Conservation (phyloP, 305 asterid genomes). For the Fraxinus sp. region DNA sequence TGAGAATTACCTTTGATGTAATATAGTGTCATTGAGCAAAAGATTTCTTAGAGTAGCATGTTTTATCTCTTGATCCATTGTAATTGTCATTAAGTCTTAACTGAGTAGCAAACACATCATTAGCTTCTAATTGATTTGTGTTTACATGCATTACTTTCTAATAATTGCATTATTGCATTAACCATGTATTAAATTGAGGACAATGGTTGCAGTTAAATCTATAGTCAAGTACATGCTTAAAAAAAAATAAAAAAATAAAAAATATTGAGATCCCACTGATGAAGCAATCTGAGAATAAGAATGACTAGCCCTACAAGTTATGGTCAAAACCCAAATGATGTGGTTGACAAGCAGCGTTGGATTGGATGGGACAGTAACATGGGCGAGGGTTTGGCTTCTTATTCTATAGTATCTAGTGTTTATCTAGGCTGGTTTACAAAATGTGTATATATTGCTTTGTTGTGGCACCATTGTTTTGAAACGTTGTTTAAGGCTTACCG, state of each 20-base stretch:
- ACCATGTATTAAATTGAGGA: background rate
- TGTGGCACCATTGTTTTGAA: background rate
- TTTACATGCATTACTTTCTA: background rate
- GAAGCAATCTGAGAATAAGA: background rate
- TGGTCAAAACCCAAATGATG: background rate
- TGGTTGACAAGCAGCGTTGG: background rate
- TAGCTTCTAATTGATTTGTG: background rate
- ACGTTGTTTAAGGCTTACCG: background rate
- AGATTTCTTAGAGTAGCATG: slow-evolving; percentile 2
- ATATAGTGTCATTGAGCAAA: slow-evolving; percentile 22
- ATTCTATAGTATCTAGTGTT: background rate
- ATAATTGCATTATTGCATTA: background rate
- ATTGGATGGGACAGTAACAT: background rate
- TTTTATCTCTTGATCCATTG: background rate
- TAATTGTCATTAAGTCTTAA: background rate
- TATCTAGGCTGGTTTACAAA: background rate
- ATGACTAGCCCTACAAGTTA: background rate
- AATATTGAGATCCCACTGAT: background rate
- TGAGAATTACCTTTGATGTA: slow-evolving; percentile 34
- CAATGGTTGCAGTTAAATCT: background rate
- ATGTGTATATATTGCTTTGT: background rate
- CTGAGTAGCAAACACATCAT: background rate
- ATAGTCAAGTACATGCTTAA: background rate
- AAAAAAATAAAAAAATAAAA: background rate
- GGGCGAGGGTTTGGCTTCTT: background rate